Base-by-base conservation (phyloP, 495 filamentous ascomycete species). In the Lindgomyces ingoldianus region DNA sequence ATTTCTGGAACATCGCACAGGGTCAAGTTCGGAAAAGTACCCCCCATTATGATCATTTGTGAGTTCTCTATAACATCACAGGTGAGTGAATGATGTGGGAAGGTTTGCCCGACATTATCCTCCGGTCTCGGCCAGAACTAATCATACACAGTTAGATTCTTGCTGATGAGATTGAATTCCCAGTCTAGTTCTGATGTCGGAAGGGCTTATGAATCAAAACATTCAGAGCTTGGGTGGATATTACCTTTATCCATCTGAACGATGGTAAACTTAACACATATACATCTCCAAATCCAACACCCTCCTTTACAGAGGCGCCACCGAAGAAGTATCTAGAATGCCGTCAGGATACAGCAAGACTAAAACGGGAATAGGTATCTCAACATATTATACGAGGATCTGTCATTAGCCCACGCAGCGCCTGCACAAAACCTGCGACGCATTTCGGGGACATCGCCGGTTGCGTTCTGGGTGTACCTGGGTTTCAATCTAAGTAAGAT, bases 301-400 rank as follows among this genome's bases (percentile, higher is more conserved):
- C 68, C 60, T 72, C 41, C 76, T 68, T 71, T 3, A 79, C 73
- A 41, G 76, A 73, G 24, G 74, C 73, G 12, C 82, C 82, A 45
- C 81, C 82, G 67, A 79, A 82, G 19, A 83, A 72, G 54, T 83
- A 83, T 10, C 81, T 83, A 60, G n/a, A n/a, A n/a, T n/a, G n/a
- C n/a, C n/a, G n/a, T n/a, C n/a, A n/a, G n/a, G n/a, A n/a, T n/a
- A n/a, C n/a, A 45, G 27, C 27, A 2, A 25, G 39, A 18, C 8
- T 4, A 11, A 26, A 21, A 2, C 52, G 19, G 14, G 3, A 46
- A 9, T 16, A n/a, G 16, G 11, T 24, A 4, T 12, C 68, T 79
- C 57, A 62, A 82, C 79, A 85, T 83, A 57, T 85, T 84, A 62
- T 80, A 77, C 2, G 71, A 82, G 10, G 81, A 82, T 41, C 75